phyloP scores from a whole-genome alignment of 2,329 filamentous ascomycete genomes.

The Endothia cerciana region DNA sequence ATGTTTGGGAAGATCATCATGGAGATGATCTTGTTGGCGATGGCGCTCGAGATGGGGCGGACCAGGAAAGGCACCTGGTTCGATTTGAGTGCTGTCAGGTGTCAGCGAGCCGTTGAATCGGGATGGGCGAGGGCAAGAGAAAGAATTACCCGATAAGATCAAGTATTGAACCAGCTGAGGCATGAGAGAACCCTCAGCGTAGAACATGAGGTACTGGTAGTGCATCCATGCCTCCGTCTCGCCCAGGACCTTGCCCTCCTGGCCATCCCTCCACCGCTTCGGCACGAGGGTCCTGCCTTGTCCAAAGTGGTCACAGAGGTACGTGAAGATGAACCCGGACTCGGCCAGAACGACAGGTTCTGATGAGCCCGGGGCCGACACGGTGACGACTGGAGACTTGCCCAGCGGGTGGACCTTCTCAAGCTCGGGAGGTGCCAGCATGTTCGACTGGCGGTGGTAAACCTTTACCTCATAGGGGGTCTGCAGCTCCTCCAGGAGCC shows the following conservation, averaged over 20 bases:
- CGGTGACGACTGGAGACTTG: conserved; percentile 78
- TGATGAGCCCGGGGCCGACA: conserved; percentile 49
- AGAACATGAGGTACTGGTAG: conserved; percentile 76
- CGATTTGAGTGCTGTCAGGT: conserved; percentile 46
- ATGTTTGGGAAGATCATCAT: conserved; percentile 52
- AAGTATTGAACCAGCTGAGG: conserved; percentile 67
- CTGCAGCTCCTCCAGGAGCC: conserved; percentile 83
- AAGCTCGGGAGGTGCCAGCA: conserved; percentile 75
- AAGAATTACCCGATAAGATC: conserved; percentile 54
- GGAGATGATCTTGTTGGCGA: conserved; percentile 48
- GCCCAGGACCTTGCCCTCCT: conserved; percentile 59
- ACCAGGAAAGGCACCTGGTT: conserved; percentile 55
- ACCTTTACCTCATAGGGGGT: conserved; percentile 79
- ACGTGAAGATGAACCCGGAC: conserved; percentile 80
- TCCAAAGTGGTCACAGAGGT: conserved; percentile 70
- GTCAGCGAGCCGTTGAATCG: neutral
- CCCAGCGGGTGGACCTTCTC: conserved; percentile 82
- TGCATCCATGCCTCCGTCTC: conserved; percentile 65
- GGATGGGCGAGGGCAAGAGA: neutral
- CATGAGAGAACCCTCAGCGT: conserved; percentile 84
- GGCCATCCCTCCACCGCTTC: conserved; percentile 58
- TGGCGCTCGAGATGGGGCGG: conserved; percentile 53
- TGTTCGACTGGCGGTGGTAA: conserved; percentile 66
- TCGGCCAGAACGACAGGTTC: conserved; percentile 73
- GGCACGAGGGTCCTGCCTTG: conserved; percentile 54